A percentile compares a stretch with the other conserved stretches of the same genome.
Conservation (phyloP, 345 rosid species). For the Moricandia moricandioides region DNA sequence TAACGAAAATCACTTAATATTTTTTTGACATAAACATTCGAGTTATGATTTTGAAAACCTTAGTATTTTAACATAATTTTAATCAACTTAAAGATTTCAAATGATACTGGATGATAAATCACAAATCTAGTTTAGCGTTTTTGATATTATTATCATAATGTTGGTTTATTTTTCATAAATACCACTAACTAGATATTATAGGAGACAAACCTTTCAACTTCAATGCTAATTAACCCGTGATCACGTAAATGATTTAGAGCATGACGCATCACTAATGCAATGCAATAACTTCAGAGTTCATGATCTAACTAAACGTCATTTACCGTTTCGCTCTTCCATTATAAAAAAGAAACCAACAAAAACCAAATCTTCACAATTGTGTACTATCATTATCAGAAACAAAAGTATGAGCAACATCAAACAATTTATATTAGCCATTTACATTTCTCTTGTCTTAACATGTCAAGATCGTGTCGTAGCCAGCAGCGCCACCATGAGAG, state of each 20-base stretch:
- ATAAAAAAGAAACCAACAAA: constrained; percentile 13
- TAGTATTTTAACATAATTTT: background rate
- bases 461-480: background rate
- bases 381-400: background rate
- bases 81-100: background rate
- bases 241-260: constrained; percentile 14
- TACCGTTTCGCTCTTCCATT: constrained; percentile 15
- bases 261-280: constrained; percentile 15
- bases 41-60: background rate
- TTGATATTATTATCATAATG: background rate
- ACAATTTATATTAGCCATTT: constrained; percentile 2
- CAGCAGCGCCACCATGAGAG: background rate
- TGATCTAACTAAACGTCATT: background rate
- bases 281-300: constrained; percentile 21
- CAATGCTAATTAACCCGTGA: background rate
- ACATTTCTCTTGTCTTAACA: constrained; percentile 7
- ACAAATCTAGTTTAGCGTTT: background rate
- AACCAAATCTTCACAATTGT: background rate
- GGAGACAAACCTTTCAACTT: constrained; percentile 21
- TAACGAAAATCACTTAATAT: background rate
- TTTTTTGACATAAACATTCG: background rate
- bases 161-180: background rate
- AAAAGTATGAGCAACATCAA: constrained; percentile 24
- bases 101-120: background rate
- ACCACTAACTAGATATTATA: background rate